A percentile compares a stretch with the other conserved stretches of the same genome.
Conservation (phyloP, 768 basidiomycete genomes). For the Trichaptum fuscoviolaceum region DNA sequence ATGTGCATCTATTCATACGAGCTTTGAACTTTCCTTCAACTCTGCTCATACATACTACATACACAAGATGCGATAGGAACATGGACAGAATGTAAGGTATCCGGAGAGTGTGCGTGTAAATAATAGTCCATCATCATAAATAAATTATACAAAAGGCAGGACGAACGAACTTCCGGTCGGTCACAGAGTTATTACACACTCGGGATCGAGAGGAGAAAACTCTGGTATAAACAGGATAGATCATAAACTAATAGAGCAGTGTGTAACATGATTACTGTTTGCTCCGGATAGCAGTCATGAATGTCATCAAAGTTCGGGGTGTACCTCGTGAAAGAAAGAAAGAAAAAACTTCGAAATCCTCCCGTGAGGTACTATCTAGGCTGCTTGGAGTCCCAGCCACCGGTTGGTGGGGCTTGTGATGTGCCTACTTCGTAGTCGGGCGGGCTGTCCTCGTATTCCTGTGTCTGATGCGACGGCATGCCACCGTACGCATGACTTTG, state of each 20-base stretch:
- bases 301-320: background rate
- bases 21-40: no score
- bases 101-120: background rate
- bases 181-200: background rate
- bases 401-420: conserved; percentile 33
- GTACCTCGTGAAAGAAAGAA: background rate
- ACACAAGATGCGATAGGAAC: background rate
- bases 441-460: conserved; percentile 48
- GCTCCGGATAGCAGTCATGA: conserved; percentile 1
- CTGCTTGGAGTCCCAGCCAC: conserved; percentile 47
- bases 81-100: background rate
- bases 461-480: conserved; percentile 23
- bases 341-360: background rate
- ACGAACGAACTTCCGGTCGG: no score
- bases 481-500: conserved; percentile 27
- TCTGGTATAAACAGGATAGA: background rate
- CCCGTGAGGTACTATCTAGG: background rate
- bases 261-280: background rate
- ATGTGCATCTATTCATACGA: no score
- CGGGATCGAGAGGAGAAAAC: background rate
- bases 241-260: background rate
- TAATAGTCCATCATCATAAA: background rate
- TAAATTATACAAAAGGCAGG: background rate
- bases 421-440: conserved; percentile 60
- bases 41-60: background rate